Evolutionary conservation across 1,139 yeast genomes (phyloP).

Genomic region (Debaryomycetaceae sp.): DNA sequence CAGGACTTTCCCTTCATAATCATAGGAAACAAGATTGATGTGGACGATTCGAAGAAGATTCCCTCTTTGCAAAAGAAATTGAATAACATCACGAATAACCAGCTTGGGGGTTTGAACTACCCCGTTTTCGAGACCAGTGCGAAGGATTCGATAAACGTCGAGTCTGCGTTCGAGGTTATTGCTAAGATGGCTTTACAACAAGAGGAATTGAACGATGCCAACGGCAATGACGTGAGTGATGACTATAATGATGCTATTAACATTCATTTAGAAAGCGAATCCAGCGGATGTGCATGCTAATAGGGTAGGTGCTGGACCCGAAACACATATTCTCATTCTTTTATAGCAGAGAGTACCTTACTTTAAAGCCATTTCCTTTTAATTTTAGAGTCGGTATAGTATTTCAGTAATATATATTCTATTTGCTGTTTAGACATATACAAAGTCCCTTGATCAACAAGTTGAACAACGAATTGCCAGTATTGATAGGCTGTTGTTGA

Average conservation of each 20-base stretch:
- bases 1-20: slow-evolving; percentile 94
- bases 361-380: neutral
- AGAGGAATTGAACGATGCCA: slow-evolving; percentile 84
- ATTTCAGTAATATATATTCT: slow-evolving; percentile 9
- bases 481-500: slow-evolving; percentile 22
- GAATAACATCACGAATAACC: slow-evolving; percentile 73
- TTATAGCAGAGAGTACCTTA: neutral
- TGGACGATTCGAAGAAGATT: slow-evolving; percentile 84
- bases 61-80: slow-evolving; percentile 79
- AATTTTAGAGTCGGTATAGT: slow-evolving; percentile 4
- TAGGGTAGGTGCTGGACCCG: neutral
- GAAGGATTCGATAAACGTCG: slow-evolving; percentile 90
- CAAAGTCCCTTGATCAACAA: slow-evolving; percentile 31
- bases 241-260: slow-evolving; percentile 96
- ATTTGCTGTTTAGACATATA: slow-evolving; percentile 25
- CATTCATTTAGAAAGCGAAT: slow-evolving; percentile 84
- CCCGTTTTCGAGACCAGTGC: slow-evolving; percentile 96
- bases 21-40: slow-evolving; percentile 91
- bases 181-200: slow-evolving; percentile 93
- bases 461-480: slow-evolving; percentile 29
- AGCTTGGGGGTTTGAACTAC: slow-evolving; percentile 71
- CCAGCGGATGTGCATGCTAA: slow-evolving; percentile 74
- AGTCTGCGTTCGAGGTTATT: slow-evolving; percentile 92
- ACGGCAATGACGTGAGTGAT: slow-evolving; percentile 65
- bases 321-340: slow-evolving; percentile 1